Percentiles rank a stretch among this genome's conserved stretches.
Evolutionary conservation across 2,329 filamentous ascomycete genomes (phyloP).

Genomic region (Stylonectria norvegica): DNA sequence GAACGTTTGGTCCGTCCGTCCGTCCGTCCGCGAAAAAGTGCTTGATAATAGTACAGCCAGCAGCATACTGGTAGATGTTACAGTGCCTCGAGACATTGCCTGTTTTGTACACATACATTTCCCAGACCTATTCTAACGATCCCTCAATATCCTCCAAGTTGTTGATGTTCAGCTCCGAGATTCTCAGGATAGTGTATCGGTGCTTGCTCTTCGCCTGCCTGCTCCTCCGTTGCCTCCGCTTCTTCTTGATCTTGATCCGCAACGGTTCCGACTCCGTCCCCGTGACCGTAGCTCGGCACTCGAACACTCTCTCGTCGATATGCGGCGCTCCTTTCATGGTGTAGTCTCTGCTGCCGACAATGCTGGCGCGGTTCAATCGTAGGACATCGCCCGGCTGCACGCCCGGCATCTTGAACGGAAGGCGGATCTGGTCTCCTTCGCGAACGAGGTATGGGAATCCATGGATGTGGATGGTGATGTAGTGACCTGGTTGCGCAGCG

Average conservation of each 20-base stretch:
- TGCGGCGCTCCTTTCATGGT: conserved; percentile 81
- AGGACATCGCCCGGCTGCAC: conserved; percentile 80
- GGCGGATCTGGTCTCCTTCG: conserved; percentile 68
- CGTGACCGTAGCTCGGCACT: conserved; percentile 79
- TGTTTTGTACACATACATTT: conserved; percentile 24
- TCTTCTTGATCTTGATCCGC: conserved; percentile 75
- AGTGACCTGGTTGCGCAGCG: conserved; percentile 69
- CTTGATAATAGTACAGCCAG: conserved; percentile 30
- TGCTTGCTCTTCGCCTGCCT: conserved; percentile 87
- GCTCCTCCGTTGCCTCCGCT: conserved; percentile 69
- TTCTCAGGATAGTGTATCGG: conserved; percentile 77
- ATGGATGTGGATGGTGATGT: conserved; percentile 77
- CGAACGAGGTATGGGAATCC: conserved; percentile 77
- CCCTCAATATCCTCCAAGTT: conserved; percentile 39
- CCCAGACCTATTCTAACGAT: conserved; percentile 9
- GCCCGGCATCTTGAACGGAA: conserved; percentile 75
- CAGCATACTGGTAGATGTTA: conserved; percentile 26
- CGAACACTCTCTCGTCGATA: conserved; percentile 78
- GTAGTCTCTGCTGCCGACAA: conserved; percentile 83
- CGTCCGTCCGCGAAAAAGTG: conserved; percentile 17
- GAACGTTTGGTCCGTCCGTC: conserved; percentile 1
- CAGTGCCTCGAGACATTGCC: conserved; percentile 21
- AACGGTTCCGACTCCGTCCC: conserved; percentile 80
- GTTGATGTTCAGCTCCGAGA: conserved; percentile 74
- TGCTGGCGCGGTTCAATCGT: conserved; percentile 78